phyloP scores from a whole-genome alignment of 306 rosid species.

The Gillenia trifoliata region DNA sequence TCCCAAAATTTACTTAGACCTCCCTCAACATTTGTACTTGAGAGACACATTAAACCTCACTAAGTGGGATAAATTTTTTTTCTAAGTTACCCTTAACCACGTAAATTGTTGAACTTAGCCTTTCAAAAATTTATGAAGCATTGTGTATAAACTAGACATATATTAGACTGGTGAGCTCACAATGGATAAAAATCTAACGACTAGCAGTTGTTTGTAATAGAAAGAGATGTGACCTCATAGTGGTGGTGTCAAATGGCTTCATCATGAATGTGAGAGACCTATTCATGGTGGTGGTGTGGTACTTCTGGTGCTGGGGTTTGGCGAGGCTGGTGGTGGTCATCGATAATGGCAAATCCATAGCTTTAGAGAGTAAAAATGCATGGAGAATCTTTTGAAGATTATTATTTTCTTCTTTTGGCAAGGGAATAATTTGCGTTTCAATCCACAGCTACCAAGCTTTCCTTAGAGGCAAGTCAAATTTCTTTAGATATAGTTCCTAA shows the following conservation, averaged over 20 bases:
- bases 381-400: neutral
- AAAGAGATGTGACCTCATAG: neutral
- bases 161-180: neutral
- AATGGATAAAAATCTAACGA: neutral
- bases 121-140: neutral
- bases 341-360: neutral
- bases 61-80: no score
- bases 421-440: neutral
- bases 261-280: neutral
- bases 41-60: neutral
- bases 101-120: neutral
- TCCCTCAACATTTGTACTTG: neutral
- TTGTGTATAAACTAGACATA: neutral
- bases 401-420: neutral
- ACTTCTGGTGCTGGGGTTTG: neutral
- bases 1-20: neutral
- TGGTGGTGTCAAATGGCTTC: neutral
- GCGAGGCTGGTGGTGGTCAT: neutral
- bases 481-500: neutral
- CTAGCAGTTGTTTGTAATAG: neutral
- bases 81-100: neutral
- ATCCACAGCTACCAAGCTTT: neutral
- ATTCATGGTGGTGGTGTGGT: neutral
- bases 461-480: neutral
- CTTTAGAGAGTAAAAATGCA: neutral